Conservation (phyloP, 257 asterid species). For the Solanum rostratum region DNA sequence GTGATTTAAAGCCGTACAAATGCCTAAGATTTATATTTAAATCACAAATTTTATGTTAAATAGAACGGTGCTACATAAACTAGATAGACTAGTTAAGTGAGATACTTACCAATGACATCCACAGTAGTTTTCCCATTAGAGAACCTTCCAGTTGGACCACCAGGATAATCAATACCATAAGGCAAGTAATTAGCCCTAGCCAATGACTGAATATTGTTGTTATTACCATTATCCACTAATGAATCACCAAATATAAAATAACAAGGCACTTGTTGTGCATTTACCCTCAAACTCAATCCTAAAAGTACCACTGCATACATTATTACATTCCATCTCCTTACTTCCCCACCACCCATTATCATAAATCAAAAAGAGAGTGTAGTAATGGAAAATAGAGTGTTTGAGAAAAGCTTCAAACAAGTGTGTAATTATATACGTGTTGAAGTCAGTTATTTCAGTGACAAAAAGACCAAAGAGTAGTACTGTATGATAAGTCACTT, state of each 20-base stretch:
- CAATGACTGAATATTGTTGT: conserved; percentile 45
- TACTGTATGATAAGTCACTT: background rate
- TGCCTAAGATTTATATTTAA: background rate
- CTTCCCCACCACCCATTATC: conserved; percentile 10
- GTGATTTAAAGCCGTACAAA: background rate
- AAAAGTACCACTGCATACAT: conserved; percentile 3
- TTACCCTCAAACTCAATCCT: background rate
- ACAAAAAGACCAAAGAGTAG: background rate
- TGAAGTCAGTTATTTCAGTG: background rate
- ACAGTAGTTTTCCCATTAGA: conserved; percentile 58
- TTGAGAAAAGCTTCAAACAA: background rate
- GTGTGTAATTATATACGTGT: background rate
- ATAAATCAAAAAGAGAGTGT: background rate
- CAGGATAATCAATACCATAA: conserved; percentile 48
- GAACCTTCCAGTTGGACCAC: conserved; percentile 66
- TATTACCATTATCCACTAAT: conserved; percentile 63
- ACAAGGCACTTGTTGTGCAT: conserved; percentile 25
- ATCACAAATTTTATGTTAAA: background rate
- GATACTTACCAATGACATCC: conserved; percentile 47
- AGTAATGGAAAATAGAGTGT: background rate
- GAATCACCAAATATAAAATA: conserved; percentile 67
- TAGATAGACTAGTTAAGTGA: background rate
- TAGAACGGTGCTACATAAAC: background rate
- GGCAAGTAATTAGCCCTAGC: conserved; percentile 73
- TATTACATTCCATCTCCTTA: conserved; percentile 11